Evolutionary conservation across 2,329 filamentous ascomycete genomes (phyloP), one percentile per base, ranked within the genome.

Genomic region (Mollisia scopiformis): DNA sequence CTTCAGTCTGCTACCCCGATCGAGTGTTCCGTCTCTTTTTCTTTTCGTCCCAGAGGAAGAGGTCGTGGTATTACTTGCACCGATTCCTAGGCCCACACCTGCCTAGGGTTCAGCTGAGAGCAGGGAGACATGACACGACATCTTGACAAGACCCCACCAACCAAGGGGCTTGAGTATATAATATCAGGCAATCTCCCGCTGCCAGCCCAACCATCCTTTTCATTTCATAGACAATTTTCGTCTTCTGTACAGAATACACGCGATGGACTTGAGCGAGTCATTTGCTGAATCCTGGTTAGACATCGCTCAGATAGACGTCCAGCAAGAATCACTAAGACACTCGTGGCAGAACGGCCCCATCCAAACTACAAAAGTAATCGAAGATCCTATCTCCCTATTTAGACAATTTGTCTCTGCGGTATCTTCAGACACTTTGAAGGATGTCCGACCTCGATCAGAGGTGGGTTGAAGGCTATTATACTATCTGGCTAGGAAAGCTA

Each of bases 21-120:
- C 46, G 62, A 61, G 21, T 59, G 37, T 57, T 68, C 63, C 56
- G 54, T 65, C 46, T 66, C 56, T 64, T 65, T 66, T 69, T 61
- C 57, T 62, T 61, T 62, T 62, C 47, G 57, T 43, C 47, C 55
- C 46, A 57, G 50, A 64, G 50, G 56, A 63, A 56, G 51, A 62
- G 21, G 19, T 57, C n/a, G 55, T 57, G 6, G 58, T 25, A 13
- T 43, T 65, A 55, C 47, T 58, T 57, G 55, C 33, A 63, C 52
- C n/a, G 33, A 59, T 63, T 53, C 41, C 58, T 56, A 62, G 54
- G 16, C 59, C 59, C 1, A 37, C 11, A 37, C 11, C n/a, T 37
- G 11, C n/a, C 4, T 37, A 37, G 11, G 11, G 11, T 37, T 37
- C 11, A 37, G n/a, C 11, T 37, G n/a, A 37, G n/a, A n/a, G n/a